These are phyloP conservation scores for Mychonastes homosphaera DNA, from an alignment of 139 green algal species.

Conservation along the genomic window DNA sequence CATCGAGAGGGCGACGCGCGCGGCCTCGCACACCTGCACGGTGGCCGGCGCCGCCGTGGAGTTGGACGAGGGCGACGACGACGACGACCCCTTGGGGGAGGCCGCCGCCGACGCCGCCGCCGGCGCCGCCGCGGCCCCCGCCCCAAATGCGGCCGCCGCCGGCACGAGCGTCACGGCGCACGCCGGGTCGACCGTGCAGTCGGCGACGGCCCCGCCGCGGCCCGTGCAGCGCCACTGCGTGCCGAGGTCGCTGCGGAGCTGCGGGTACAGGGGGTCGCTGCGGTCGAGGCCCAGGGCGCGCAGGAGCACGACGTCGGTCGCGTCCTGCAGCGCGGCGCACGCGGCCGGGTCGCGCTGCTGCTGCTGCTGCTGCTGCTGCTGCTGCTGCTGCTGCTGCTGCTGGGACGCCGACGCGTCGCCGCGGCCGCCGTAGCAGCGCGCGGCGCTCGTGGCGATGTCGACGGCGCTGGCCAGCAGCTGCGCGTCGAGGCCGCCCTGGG, in stretches of 20 bases:
- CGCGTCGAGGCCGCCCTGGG: background rate
- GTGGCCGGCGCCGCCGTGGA: background rate
- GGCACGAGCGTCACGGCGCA: background rate
- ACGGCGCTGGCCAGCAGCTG: background rate
- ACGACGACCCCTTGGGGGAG: background rate
- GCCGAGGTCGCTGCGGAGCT: background rate
- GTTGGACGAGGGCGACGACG: background rate
- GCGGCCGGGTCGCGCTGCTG: background rate
- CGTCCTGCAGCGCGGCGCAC: background rate
- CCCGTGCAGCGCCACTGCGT: background rate
- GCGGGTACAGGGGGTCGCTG: background rate
- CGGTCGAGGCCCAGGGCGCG: background rate
- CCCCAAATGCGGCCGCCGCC: background rate
- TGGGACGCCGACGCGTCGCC: background rate
- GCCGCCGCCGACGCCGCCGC: background rate
- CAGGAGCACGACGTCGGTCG: background rate
- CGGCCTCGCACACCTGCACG: slow-evolving; percentile 4
- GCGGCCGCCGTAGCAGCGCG: background rate
- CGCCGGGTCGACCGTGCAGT: background rate
- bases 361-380: too few species aligned
- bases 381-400: too few species aligned
- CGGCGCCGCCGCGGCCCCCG: background rate
- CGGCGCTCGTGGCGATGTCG: background rate
- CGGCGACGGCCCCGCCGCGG: background rate
- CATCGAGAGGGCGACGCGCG: background rate